Evolutionary conservation across 495 filamentous ascomycete genomes (phyloP).

Genomic region (Trichocladium antarcticum): DNA sequence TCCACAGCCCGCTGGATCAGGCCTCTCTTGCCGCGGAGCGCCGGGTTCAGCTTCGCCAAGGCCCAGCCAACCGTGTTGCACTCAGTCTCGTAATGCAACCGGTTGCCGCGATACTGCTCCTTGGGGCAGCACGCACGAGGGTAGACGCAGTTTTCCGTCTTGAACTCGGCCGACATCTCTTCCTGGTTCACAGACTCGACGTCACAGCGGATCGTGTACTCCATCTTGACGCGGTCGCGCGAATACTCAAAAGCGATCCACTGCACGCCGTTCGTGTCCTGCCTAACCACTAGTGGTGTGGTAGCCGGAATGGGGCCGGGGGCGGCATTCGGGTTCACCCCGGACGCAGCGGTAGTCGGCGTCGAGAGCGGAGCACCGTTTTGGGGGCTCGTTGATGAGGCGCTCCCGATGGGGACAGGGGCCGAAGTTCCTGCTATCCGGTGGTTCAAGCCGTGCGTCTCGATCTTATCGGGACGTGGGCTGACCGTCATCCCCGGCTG

Average conservation of each 20-base stretch:
- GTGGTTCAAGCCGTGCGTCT: slow-evolving; percentile 44
- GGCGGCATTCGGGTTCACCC: slow-evolving; percentile 78
- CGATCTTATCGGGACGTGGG: slow-evolving; percentile 50
- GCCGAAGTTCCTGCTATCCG: slow-evolving; percentile 45
- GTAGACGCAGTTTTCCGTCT: slow-evolving; percentile 96
- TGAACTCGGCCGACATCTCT: slow-evolving; percentile 74
- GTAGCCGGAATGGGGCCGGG: slow-evolving; percentile 99
- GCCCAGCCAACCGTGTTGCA: slow-evolving; percentile 99
- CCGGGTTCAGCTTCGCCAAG: slow-evolving; percentile 81
- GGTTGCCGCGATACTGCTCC: slow-evolving; percentile 90
- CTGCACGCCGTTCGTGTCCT: slow-evolving; percentile 93
- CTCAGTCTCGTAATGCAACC: slow-evolving; percentile 91
- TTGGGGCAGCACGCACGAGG: slow-evolving; percentile 90
- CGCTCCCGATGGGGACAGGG: slow-evolving; percentile 39
- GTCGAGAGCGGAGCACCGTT: slow-evolving; percentile 46
- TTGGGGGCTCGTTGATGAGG: slow-evolving; percentile 33
- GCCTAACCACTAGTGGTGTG: slow-evolving; percentile 84
- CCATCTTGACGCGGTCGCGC: slow-evolving; percentile 95
- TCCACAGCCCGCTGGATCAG: slow-evolving; percentile 95
- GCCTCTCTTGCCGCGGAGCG: slow-evolving; percentile 81
- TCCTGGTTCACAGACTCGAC: slow-evolving; percentile 94
- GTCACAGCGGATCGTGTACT: slow-evolving; percentile 96
- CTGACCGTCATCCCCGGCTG: slow-evolving; percentile 48
- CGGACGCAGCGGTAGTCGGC: slow-evolving; percentile 32
- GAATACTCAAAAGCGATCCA: slow-evolving; percentile 99